Base-by-base conservation (phyloP, 257 asterid genomes). In the Osmanthus fragrans region DNA sequence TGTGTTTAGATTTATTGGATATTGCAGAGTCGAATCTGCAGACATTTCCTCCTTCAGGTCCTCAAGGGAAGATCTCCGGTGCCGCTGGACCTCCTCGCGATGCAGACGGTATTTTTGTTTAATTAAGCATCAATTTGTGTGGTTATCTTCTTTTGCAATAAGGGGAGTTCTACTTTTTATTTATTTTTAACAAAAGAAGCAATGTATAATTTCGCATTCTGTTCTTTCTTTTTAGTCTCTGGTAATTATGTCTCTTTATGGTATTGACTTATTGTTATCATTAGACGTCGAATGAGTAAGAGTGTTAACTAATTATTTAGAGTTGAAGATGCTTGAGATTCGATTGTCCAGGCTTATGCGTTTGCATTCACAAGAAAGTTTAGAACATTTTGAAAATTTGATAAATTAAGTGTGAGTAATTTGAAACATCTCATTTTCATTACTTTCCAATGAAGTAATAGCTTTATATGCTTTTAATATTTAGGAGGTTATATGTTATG, bases 1-100 rank as follows among this genome's bases (percentile, higher is more conserved):
- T 70, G 32, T 60, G 23, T 56, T 47, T 73, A 71, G 71, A 25
- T n/a, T 30, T 76, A 56, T 77, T 63, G 72, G 58, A 68, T 75
- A 78, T 12, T 75, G 42, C 87, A 91, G 97, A 95, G 45, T 95
- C 98, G 78, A 95, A 89, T 89, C 90, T 93, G 82, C 99, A 93
- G 88, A 89, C 97, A 30, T 95, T 95, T 89, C 97, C 97, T 13
- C 97, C 98, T 56, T 78, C 94, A 7, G 91, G 87, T 72, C 74
- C 92, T 63, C 98, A 90, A 66, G 98, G 97, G 51, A 95, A 93
- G 94, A 93, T 95, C 84, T 81, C 97, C 21, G 88, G 90, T 72
- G 91, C 83, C 65, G 76, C 91, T 71, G 88, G 92, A 49, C 98
- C 99, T 18, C 99, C 99, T 77, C 98, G 99, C 7, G 99, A 93